Percentiles rank a stretch among this genome's conserved stretches.
phyloP scores from a whole-genome alignment of 495 filamentous ascomycete genomes.

The Aspergillus baeticus region DNA sequence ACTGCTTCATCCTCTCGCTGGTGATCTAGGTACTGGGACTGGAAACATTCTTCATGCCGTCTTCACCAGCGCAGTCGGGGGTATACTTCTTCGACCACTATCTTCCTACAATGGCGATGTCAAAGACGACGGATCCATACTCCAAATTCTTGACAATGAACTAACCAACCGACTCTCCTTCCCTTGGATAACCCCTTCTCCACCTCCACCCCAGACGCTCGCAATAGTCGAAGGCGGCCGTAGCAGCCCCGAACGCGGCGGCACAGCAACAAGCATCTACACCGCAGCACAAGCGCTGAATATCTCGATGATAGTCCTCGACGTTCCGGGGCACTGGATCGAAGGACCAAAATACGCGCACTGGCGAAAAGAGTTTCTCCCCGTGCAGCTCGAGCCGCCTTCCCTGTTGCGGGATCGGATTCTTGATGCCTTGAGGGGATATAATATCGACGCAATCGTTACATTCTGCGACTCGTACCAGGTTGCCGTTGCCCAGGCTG shows the following conservation, averaged over 20 bases:
- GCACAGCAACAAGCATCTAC: conserved; percentile 1
- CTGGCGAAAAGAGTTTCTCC: conserved; percentile 27
- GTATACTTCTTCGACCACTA: background rate
- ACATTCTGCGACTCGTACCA: conserved; percentile 6
- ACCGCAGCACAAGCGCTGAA: conserved; percentile 40
- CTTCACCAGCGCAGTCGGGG: no score
- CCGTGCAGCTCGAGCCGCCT: background rate
- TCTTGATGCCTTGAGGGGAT: background rate
- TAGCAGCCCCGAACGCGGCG: background rate
- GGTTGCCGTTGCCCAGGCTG: background rate
- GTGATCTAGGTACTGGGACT: background rate
- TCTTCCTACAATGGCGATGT: background rate
- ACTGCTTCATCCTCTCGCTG: background rate
- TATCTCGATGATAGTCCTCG: conserved; percentile 46
- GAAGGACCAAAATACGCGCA: conserved; percentile 30
- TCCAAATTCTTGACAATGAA: background rate
- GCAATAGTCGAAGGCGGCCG: background rate
- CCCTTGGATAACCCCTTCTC: background rate
- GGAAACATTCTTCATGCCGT: background rate
- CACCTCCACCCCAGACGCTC: background rate
- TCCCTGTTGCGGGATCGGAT: no score
- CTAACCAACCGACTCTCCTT: conserved; percentile 1
- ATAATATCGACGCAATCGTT: conserved; percentile 1
- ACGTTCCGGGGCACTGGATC: conserved; percentile 49
- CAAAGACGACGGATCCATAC: background rate